Evolutionary conservation across 352 stramenopile species (phyloP), one percentile per base, ranked within the genome.

Genomic region (Phytophthora tentaculata): DNA sequence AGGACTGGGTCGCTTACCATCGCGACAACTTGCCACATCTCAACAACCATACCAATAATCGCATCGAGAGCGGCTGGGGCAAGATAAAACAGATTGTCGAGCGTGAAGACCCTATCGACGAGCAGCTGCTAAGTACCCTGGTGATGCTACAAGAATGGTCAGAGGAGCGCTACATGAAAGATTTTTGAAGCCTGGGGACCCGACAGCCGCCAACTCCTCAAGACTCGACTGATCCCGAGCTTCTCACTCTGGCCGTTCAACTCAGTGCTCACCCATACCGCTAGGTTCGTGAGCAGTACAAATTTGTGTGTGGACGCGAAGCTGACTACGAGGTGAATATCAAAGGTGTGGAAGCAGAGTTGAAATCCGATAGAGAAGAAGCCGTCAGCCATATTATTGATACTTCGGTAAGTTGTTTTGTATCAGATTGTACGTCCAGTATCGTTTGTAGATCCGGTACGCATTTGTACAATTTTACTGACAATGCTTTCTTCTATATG

Each of bases 81-180:
- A 53, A 53, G 47, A 53, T 53, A 22, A 22, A 53, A 53, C 12
- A 13, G 29, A 5, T 37, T 4, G 14, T 53, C 10, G 12, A 53
- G n/a, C 14, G 47, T 3, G 47, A 39, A 23, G 47, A 53, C 12
- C 24, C 47, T 53, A n/a, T n/a, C n/a, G n/a, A n/a, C n/a, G n/a
- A n/a, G n/a, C n/a, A n/a, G n/a, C n/a, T 12, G n/a, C 22, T 17
- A 37, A 14, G n/a, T 14, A 53, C 35, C 2, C 9, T 72, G 9
- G 55, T 60, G 5, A 57, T 73, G 52, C 19, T 28, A 17, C 44
- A 50, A 19, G 44, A 50, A 7, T 29, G 19, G 44, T 28, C 44
- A 0, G 41, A 50, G 22, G 19, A 50, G 7, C 44, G n/a, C 2
- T 50, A 50, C 20, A 50, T 29, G 44, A 50, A 50, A 2, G 19